Conservation (phyloP, 345 rosid species). For the Cardamine resedifolia region DNA sequence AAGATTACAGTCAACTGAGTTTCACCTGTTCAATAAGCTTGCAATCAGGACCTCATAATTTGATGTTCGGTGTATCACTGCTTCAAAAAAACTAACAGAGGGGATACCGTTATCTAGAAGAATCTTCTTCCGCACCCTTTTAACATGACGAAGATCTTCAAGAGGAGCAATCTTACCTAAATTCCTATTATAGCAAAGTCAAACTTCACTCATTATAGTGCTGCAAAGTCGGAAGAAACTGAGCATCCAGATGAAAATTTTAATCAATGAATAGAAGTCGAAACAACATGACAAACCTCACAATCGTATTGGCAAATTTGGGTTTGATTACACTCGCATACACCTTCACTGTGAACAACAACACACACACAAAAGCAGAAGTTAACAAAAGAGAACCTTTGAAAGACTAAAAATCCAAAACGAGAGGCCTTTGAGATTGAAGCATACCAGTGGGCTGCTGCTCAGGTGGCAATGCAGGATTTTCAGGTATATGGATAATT, state of each 20-base stretch:
- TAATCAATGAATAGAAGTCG: not conserved
- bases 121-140: constrained; percentile 60
- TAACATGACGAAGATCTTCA: constrained; percentile 71
- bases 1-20: constrained; percentile 57
- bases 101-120: constrained; percentile 39
- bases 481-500: constrained; percentile 59
- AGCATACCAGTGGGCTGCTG: constrained; percentile 65
- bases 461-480: constrained; percentile 47
- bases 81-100: not conserved
- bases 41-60: constrained; percentile 23
- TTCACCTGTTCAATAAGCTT: constrained; percentile 53
- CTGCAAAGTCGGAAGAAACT: not conserved
- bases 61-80: not conserved
- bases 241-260: not conserved
- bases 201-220: constrained; percentile 3
- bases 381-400: not conserved
- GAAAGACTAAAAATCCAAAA: not conserved
- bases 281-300: constrained; percentile 50
- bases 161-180: constrained; percentile 64
- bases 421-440: not conserved
- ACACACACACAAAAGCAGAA: not conserved
- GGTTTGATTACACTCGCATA: constrained; percentile 36
- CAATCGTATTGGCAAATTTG: not conserved
- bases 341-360: constrained; percentile 50
- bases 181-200: constrained; percentile 43